Base-by-base conservation (phyloP, 108 stramenopile species). In the Conticribra weissflogii region DNA sequence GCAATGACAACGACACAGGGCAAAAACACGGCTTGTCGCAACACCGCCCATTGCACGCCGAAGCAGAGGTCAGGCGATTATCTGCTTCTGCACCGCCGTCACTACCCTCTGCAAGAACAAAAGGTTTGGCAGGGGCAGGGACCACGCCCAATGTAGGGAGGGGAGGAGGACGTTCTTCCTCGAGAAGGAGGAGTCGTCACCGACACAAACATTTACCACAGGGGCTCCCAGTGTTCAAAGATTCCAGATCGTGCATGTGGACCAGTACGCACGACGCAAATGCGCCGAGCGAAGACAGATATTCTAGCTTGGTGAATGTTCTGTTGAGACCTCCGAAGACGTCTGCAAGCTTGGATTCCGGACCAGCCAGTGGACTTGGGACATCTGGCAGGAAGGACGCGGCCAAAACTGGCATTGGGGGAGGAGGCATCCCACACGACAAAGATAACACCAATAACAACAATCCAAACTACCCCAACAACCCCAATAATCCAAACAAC, bases 241-340 rank as follows among this genome's bases (percentile, higher is more conserved):
- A 92, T 47, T 70, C 91, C 2, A 32, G 83, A 56, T 63, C 76
- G 3, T 87, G 81, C 48, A 88, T 87, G 85, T 92, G 91, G 91
- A 89, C 88, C 16, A 84, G 85, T 0, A 84, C 88, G 16, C 86
- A 92, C 64, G 91, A 88, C 29, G 92, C 92, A 47, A 93, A 93
- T 61, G 66, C 78, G 24, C 92, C 92, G 7, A 79, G 76, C 3
- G 92, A 93, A 72, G 92, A 93, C 87, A 84, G 92, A 19, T 87
- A 85, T 59, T 73, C 85, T 9, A 85, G 83, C 54, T 64, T 93
- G 29, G 87, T 87, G 53, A 93, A 93, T 76, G 84, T 93, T 3
- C 63, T 93, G 32, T 62, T 93, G 15, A 73, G 75, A 3, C 75
- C 75, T 21, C 75, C 75, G n/a, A 76, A 76, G 44, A 69, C 56